Evolutionary conservation across 805 yeast genomes (phyloP).

Genomic region (Lachancea thermotolerans): DNA sequence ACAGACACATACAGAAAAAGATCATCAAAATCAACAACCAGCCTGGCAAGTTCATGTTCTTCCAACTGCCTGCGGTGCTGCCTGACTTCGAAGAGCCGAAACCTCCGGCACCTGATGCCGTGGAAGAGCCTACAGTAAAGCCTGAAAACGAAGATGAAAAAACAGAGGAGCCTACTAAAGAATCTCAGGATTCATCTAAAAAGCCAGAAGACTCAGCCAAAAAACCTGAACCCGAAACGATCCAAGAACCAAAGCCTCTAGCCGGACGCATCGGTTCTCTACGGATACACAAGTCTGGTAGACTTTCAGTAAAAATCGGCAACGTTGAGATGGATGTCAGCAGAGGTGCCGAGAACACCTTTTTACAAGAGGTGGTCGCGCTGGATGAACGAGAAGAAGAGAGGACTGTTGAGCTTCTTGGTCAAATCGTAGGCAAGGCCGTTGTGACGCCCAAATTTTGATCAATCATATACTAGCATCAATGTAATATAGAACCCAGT

Average conservation of each 20-base stretch:
- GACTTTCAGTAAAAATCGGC: slow-evolving; percentile 67
- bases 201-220: slow-evolving; percentile 5
- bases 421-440: slow-evolving; percentile 49
- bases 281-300: slow-evolving; percentile 79
- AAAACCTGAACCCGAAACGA: slow-evolving; percentile 2
- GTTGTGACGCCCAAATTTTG: slow-evolving; percentile 49
- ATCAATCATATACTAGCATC: background rate
- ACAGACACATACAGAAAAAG: slow-evolving; percentile 31
- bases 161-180: slow-evolving; percentile 3
- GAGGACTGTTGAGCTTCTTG: slow-evolving; percentile 42
- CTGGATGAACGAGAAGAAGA: slow-evolving; percentile 40
- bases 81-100: slow-evolving; percentile 29
- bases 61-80: slow-evolving; percentile 35
- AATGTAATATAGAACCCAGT: background rate
- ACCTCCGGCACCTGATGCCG: slow-evolving; percentile 1
- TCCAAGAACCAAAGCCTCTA: slow-evolving; percentile 9
- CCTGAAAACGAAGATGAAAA: slow-evolving; percentile 11
- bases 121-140: background rate
- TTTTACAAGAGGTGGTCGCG: slow-evolving; percentile 66
- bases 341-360: slow-evolving; percentile 60
- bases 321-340: slow-evolving; percentile 60
- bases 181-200: slow-evolving; percentile 11
- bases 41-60: slow-evolving; percentile 31
- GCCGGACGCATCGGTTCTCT: slow-evolving; percentile 66
- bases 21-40: slow-evolving; percentile 27